These are phyloP conservation scores for Bidens hawaiensis DNA, from an alignment of 140 eudicot genomes.

Conservation along the genomic window DNA sequence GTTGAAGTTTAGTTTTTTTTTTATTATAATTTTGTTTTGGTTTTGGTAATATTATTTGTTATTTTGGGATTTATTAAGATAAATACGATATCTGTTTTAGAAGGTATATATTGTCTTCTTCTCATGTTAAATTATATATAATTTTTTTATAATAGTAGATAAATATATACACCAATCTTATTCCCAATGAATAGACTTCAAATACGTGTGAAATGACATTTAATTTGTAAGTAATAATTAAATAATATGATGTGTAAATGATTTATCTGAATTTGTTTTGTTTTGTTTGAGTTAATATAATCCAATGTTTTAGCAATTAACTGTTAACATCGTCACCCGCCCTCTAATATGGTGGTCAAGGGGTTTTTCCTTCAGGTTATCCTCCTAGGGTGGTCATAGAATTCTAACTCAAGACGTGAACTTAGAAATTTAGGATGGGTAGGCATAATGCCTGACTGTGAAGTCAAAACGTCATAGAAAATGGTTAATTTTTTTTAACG, in stretches of 20 bases:
- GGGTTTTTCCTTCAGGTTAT: too few species aligned
- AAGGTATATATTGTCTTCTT: slow-evolving; percentile 10
- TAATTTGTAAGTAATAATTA: not conserved
- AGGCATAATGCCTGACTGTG: too few species aligned
- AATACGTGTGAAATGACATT: slow-evolving; percentile 7
- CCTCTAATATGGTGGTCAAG: too few species aligned
- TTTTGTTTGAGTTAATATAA: too few species aligned
- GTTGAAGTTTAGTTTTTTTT: slow-evolving; percentile 27
- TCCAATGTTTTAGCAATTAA: not conserved
- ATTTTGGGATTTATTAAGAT: slow-evolving; percentile 20
- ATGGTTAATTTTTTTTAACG: too few species aligned
- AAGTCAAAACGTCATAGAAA: too few species aligned
- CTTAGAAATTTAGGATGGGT: too few species aligned
- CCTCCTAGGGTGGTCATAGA: too few species aligned
- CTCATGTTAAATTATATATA: not conserved
- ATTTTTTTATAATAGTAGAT: not conserved
- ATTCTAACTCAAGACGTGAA: too few species aligned
- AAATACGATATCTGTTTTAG: slow-evolving; percentile 17
- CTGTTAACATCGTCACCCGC: too few species aligned
- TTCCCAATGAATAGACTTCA: slow-evolving; percentile 11
- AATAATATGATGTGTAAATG: not conserved
- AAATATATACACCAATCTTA: slow-evolving; percentile 10
- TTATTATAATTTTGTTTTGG: slow-evolving; percentile 7
- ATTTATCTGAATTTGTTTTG: not conserved
- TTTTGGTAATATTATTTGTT: not conserved